These are phyloP conservation scores for Neofusicoccum umdonicola DNA, from an alignment of 2,329 filamentous ascomycete genomes.

Conservation along the genomic window DNA sequence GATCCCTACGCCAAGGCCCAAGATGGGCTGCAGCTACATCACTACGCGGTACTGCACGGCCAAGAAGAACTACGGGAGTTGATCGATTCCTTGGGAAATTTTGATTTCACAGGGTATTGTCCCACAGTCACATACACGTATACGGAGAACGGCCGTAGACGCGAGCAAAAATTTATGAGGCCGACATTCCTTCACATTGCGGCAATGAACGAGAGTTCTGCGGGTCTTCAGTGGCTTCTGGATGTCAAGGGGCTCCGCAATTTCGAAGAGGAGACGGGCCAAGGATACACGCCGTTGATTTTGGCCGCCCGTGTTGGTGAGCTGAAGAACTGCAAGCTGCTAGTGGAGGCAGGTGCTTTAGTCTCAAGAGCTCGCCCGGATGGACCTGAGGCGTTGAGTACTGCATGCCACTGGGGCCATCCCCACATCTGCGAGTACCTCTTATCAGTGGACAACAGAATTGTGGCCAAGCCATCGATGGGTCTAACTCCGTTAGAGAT, in stretches of 20 bases:
- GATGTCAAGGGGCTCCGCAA: background rate
- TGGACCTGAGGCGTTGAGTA: background rate
- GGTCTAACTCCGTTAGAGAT: background rate
- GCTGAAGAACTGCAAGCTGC: background rate
- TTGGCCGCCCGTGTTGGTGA: background rate
- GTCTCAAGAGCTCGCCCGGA: background rate
- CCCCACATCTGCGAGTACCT: background rate
- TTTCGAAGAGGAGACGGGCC: background rate
- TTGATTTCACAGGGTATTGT: background rate
- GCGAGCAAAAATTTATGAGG: too few species aligned
- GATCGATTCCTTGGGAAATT: background rate
- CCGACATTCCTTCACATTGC: background rate
- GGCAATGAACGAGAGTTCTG: background rate
- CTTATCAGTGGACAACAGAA: background rate
- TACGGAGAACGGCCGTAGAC: background rate
- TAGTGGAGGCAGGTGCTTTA: background rate
- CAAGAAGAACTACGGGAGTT: background rate
- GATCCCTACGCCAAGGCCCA: background rate
- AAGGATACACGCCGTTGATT: background rate
- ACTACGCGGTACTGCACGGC: background rate
- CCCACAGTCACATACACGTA: background rate
- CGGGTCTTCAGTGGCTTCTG: background rate
- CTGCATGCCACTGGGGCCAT: background rate
- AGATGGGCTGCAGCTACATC: background rate
- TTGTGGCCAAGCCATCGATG: background rate